Base-by-base conservation (phyloP, 2,329 filamentous ascomycete species). In the Myriosclerotinia scirpicola region DNA sequence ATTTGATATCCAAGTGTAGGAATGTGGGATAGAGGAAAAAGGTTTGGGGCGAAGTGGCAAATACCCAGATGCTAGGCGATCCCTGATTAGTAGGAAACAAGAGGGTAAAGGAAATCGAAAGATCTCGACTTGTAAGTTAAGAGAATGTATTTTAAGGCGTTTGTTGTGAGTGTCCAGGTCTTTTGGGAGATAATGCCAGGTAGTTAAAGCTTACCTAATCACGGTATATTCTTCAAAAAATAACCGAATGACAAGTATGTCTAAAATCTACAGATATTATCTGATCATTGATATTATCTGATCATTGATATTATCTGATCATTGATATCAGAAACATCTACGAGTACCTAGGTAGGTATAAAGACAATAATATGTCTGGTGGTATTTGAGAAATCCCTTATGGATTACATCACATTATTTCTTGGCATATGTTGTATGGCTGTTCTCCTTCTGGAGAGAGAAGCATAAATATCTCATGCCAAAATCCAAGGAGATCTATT, bases 141-240 rank as follows among this genome's bases (percentile, higher is more conserved):
- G 34, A 61, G 58, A 50, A 26, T 61, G 34, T 50, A 38, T 38
- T 61, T 61, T 38, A 20, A 61, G 34, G 44, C n/a, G 22, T 50
- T 60, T 22, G 58, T 50, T 61, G 30, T 20, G 26, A 5, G 40
- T 30, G n/a, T 50, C 46, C n/a, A 50, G 58, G 30, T 12, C 34
- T 38, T 8, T 36, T 38, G 34, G 44, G 64, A 66, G 56, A 66
- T 66, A 61, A 66, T 66, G 64, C 64, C 64, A 66, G 64, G 64
- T 65, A 65, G 63, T 66, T 26, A 46, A 54, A 55, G 50, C 64
- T 66, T 66, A 66, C 55, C 46, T 66, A 66, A 66, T 58, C 46
- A 44, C 46, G 46, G 55, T n/a, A 20, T 48, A 50, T 38, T 55
- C 3, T 9, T 7, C 17, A 36, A 30, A 60, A 66, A 66, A 66